These are phyloP conservation scores for Diplodia intermedia DNA, from an alignment of 2,329 filamentous ascomycete genomes.

Conservation along the genomic window DNA sequence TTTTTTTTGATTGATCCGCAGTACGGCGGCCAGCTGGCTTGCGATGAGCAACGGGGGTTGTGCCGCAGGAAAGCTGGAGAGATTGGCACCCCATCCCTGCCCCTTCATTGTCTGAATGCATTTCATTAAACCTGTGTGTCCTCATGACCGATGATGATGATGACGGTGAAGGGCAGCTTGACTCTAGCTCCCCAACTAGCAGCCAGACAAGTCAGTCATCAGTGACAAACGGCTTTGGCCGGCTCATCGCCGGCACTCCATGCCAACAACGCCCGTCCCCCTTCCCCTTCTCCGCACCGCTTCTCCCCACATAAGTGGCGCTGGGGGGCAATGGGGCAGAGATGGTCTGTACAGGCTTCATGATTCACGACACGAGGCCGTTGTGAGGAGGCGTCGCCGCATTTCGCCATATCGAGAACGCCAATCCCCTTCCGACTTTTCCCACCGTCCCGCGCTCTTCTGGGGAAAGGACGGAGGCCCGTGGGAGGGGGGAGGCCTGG, in stretches of 20 bases:
- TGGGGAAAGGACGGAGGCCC: neutral
- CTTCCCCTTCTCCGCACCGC: conserved; percentile 2
- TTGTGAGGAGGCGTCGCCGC: neutral
- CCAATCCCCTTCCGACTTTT: neutral
- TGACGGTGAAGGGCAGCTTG: neutral
- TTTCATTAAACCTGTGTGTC: neutral
- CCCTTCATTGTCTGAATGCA: neutral
- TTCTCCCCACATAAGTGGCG: neutral
- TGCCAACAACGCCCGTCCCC: neutral
- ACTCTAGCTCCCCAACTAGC: neutral
- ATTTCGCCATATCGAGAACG: neutral
- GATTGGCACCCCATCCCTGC: neutral
- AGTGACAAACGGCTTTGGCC: neutral
- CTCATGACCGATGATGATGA: neutral
- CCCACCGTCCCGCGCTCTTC: neutral
- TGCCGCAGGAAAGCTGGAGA: neutral
- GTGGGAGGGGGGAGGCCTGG: neutral
- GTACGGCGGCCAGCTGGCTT: neutral
- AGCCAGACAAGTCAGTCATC: neutral
- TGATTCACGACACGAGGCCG: conserved; percentile 5
- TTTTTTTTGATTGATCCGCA: conserved; percentile 7
- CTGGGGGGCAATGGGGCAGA: neutral
- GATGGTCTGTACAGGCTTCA: neutral
- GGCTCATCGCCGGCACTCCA: neutral
- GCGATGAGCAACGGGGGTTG: conserved; percentile 10